Evolutionary conservation across 345 rosid species (phyloP), one percentile per base, ranked within the genome.

Genomic region (Aquilaria yunnanensis): DNA sequence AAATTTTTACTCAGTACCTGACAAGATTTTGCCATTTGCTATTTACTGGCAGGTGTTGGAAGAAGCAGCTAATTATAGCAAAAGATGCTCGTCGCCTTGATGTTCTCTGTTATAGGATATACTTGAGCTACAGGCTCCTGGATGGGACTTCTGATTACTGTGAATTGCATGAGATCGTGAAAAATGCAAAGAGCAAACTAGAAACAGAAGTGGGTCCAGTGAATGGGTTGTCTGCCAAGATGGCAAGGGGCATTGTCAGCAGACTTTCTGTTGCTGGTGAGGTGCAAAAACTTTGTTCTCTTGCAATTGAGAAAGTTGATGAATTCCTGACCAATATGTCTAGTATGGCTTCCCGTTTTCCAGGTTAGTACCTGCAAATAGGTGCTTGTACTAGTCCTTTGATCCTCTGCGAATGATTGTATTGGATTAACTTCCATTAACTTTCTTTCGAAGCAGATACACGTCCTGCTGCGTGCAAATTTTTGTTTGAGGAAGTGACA

Each of bases 31-130:
- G 8, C 8, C 43, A 54, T 54, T 54, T 58, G 62, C 61, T 60
- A 45, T 60, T 32, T 62, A 5, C 61, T 57, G 62, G 68, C 86
- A 88, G 99, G 56, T 86, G 76, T 72, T 90, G 95, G 97, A 90
- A 85, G 81, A 90, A 88, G 81, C 99, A 94, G 75, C 79, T 94
- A 12, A 66, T 67, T 58, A 75, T 80, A 53, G 95, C 97, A 12
- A 90, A 87, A 74, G 97, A 88, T 77, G 99, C 99, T 41, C 83
- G 99, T 13, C 74, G 97, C 45, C 64, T 90, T 50, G 99, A 95
- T 66, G 86, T 84, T 48, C 77, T 95, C 2, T 91, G 97, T 68
- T 77, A 83, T 72, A 84, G 99, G 76, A 89, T 95, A 67, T 84
- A 71, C 74, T 72, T 95, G 75, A 77, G 97, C 78, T 87, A 70